These are phyloP conservation scores for Pittosporum tobira DNA, from an alignment of 129 eudicot species.

Conservation along the genomic window DNA sequence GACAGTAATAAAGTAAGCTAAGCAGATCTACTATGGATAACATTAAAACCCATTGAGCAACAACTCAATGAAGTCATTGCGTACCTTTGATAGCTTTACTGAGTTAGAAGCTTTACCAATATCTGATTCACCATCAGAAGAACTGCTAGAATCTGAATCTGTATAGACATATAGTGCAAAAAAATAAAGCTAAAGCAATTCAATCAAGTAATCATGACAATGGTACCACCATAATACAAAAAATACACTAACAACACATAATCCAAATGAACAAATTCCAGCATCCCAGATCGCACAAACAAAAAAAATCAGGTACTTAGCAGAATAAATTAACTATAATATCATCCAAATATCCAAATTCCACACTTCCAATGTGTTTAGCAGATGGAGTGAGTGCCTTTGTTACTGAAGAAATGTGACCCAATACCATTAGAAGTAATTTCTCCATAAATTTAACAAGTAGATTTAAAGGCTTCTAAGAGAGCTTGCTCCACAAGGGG, in stretches of 20 bases:
- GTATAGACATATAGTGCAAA: constrained; percentile 8
- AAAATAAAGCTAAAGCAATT: background rate
- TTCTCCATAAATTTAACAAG: too few species aligned
- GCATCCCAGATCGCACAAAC: too few species aligned
- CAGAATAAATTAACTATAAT: too few species aligned
- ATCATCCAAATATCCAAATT: too few species aligned
- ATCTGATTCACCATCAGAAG: constrained; percentile 32
- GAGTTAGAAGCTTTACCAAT: constrained; percentile 27
- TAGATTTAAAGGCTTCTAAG: too few species aligned
- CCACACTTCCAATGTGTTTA: too few species aligned
- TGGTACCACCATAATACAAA: background rate
- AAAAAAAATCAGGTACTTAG: too few species aligned
- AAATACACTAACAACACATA: background rate
- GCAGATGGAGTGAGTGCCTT: too few species aligned
- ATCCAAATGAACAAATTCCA: too few species aligned
- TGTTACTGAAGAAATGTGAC: too few species aligned
- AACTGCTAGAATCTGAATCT: constrained; percentile 41
- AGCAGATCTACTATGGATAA: background rate
- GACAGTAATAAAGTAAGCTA: background rate
- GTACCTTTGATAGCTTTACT: constrained; percentile 27
- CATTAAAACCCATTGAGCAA: background rate
- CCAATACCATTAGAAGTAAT: too few species aligned
- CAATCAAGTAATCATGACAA: background rate
- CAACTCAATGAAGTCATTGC: background rate
- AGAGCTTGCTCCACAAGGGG: too few species aligned